Conservation (phyloP, 345 rosid species). For the thale cress (Arabidopsis thaliana) region TAIR10.1 NC_003076.8:19872501-19873000, state of each 20-base stretch:
- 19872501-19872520: constrained; percentile 92
- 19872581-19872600: background rate
- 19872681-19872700: constrained; percentile 97
- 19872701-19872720: constrained; percentile 99
- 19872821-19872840: constrained; percentile 26
- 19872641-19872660: background rate
- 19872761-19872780: constrained; percentile 65
- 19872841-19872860: constrained; percentile 57
- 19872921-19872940: constrained; percentile 72
- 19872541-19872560: constrained; percentile 98
- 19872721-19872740: constrained; percentile 86
- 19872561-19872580: background rate
- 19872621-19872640: background rate
- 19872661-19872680: constrained; percentile 94
- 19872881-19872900: constrained; percentile 94
- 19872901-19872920: constrained; percentile 92
- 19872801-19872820: background rate
- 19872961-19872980: constrained; percentile 33
- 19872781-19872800: background rate
- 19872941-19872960: constrained; percentile 21
- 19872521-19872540: constrained; percentile 98
- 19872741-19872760: constrained; percentile 73
- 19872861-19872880: constrained; percentile 95
- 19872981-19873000: constrained; percentile 23
- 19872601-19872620: constrained; percentile 5